A percentile compares a stretch with the other conserved stretches of the same genome.
Conservation (phyloP, 129 eudicot genomes). For the Rutidosis leptorrhynchoides region DNA sequence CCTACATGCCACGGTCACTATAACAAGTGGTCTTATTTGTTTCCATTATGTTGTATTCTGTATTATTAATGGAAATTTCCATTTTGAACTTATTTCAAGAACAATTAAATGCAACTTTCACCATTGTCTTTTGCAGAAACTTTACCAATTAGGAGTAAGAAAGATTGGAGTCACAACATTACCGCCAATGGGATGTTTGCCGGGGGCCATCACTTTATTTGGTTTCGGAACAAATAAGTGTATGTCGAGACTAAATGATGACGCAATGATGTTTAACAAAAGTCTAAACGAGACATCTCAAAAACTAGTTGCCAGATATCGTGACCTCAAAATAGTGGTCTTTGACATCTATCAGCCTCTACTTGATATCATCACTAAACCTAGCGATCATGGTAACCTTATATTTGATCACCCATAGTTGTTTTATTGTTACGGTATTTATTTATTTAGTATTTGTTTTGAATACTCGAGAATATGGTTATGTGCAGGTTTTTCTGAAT, state of each 20-base stretch:
- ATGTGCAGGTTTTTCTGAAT: slow-evolving; percentile 60
- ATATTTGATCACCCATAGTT: neutral
- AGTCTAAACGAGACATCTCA: slow-evolving; percentile 58
- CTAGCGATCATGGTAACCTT: slow-evolving; percentile 49
- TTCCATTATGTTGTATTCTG: too few species aligned
- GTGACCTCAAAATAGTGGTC: slow-evolving; percentile 67
- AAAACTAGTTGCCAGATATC: slow-evolving; percentile 26
- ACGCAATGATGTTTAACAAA: slow-evolving; percentile 58
- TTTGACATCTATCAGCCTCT: slow-evolving; percentile 76
- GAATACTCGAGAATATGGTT: neutral
- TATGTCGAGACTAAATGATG: slow-evolving; percentile 44
- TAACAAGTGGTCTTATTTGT: too few species aligned
- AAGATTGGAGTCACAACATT: slow-evolving; percentile 68
- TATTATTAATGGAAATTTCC: too few species aligned
- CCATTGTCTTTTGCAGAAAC: slow-evolving; percentile 34
- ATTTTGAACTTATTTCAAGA: too few species aligned
- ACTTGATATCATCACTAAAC: slow-evolving; percentile 43
- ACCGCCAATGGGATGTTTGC: slow-evolving; percentile 83
- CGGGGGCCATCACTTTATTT: slow-evolving; percentile 73
- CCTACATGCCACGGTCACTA: too few species aligned
- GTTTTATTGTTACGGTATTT: too few species aligned
- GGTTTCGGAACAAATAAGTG: slow-evolving; percentile 60
- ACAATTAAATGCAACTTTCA: too few species aligned
- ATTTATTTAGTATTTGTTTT: too few species aligned
- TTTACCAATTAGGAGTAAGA: slow-evolving; percentile 59